Evolutionary conservation across 1,284 basidiomycete species (phyloP), one percentile per base, ranked within the genome.

Genomic region (Fomitopsis betulina): DNA sequence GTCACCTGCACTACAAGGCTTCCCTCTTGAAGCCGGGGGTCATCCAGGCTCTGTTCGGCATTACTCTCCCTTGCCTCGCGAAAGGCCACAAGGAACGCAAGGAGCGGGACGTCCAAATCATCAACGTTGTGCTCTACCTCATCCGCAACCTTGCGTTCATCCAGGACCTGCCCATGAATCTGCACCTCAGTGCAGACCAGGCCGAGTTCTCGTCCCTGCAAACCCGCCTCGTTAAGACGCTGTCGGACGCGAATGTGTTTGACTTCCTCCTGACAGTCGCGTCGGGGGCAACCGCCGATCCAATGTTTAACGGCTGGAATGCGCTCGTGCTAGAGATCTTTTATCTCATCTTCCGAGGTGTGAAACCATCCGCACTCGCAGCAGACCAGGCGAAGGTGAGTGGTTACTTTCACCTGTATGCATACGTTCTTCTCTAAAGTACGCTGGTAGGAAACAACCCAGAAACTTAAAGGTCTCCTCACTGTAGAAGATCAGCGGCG

Each of bases 61-160:
- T 94, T 59, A 75, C 87, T 45, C 69, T 93, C 0, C 86, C 89
- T 1, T 86, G 87, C 8, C 76, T 94, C 0, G 79, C 87, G 5
- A 89, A 87, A 63, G 65, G 76, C 0, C 65, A 68, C 15, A 82
- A 81, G 67, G 85, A 93, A 63, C 80, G 94, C 19, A 83, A 81
- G 42, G 86, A 91, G 60, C 83, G 88, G 54, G 95, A 98, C 68
- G 79, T 85, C 30, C 91, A 96, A 67, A 80, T 97, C 65, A 85
- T 97, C 67, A 93, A 89, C 51, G 83, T 98, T 50, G 79, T 96
- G n/a, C 78, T 98, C 9, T 89, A 96, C 70, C 82, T 96, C 61
- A 81, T 97, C 55, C 87, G 95, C 54, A 98, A 98, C 70, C 81
- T 98, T 25, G 84, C 91, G 0, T 92, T 94, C 68, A 94, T 97